Evolutionary conservation across 2,329 filamentous ascomycete species (phyloP).

Genomic region (Pestalotiopsis sp.): DNA sequence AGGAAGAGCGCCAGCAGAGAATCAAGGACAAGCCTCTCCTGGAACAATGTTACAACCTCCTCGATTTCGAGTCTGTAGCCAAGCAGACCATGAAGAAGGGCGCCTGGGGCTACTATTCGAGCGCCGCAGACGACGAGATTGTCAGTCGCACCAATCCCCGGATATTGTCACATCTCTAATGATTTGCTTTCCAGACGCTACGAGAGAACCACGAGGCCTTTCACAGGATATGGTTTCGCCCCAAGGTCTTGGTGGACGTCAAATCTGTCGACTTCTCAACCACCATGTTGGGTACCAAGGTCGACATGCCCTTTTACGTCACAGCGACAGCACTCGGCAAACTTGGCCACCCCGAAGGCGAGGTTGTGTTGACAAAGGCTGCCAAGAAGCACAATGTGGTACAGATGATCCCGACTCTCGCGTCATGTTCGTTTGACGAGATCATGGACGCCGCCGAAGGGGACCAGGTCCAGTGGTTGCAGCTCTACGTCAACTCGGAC

Average conservation of each 20-base stretch:
- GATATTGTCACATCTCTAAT: constrained; percentile 19
- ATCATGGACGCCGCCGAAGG: constrained; percentile 82
- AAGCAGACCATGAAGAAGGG: constrained; percentile 91
- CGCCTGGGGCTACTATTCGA: constrained; percentile 98
- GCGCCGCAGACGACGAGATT: constrained; percentile 87
- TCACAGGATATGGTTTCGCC: constrained; percentile 97
- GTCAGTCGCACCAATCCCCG: constrained; percentile 44
- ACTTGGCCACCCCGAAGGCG: constrained; percentile 89
- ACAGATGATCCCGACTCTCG: constrained; percentile 98
- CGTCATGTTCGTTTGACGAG: constrained; percentile 96
- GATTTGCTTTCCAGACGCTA: constrained; percentile 65
- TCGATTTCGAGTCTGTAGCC: constrained; percentile 96
- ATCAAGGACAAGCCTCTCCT: constrained; percentile 76
- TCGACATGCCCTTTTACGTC: constrained; percentile 89
- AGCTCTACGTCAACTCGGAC: constrained; percentile 97
- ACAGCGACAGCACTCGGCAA: constrained; percentile 96
- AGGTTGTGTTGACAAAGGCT: constrained; percentile 86
- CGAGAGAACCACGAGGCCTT: constrained; percentile 95
- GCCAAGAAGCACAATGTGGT: constrained; percentile 86
- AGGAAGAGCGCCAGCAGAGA: constrained; percentile 72
- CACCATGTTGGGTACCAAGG: constrained; percentile 89
- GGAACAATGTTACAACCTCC: constrained; percentile 87
- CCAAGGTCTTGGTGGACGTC: constrained; percentile 85
- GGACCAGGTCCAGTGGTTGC: constrained; percentile 92
- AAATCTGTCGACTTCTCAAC: constrained; percentile 84